Conservation (phyloP, 306 rosid genomes). For the Quercus alba region DNA sequence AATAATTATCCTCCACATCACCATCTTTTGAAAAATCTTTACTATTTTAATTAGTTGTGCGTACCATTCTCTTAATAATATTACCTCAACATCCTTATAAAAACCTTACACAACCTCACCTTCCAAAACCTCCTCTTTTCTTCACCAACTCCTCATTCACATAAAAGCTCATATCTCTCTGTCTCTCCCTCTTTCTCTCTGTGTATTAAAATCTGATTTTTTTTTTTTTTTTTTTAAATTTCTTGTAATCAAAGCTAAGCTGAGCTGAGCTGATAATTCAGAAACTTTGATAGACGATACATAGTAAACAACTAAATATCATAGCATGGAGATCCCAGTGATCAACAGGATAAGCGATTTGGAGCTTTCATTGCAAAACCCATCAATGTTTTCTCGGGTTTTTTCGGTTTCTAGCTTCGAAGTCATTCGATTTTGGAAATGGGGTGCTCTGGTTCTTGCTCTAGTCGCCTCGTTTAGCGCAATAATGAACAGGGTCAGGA, state of each 20-base stretch:
- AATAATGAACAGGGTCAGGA: slow-evolving; percentile 45
- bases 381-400: slow-evolving; percentile 27
- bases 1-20: slow-evolving; percentile 29
- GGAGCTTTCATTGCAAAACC: slow-evolving; percentile 31
- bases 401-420: slow-evolving; percentile 28
- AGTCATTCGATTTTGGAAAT: slow-evolving; percentile 43
- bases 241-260: too few relatives aligned
- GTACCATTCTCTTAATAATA: too few relatives aligned
- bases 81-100: background rate
- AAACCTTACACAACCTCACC: background rate
- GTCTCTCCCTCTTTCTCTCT: too few relatives aligned
- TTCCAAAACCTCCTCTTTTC: background rate
- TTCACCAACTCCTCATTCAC: background rate
- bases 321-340: slow-evolving; percentile 49
- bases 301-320: too few relatives aligned
- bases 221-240: too few relatives aligned
- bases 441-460: slow-evolving; percentile 61
- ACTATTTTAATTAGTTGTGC: too few relatives aligned
- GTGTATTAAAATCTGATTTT: too few relatives aligned
- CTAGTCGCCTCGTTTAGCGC: slow-evolving; percentile 55
- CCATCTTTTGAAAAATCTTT: background rate
- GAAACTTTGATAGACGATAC: too few relatives aligned
- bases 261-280: too few relatives aligned
- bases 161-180: background rate
- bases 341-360: slow-evolving; percentile 49